Evolutionary conservation across 768 basidiomycete genomes (phyloP), one percentile per base, ranked within the genome.

Genomic region (Neoboletus subvelutipes): DNA sequence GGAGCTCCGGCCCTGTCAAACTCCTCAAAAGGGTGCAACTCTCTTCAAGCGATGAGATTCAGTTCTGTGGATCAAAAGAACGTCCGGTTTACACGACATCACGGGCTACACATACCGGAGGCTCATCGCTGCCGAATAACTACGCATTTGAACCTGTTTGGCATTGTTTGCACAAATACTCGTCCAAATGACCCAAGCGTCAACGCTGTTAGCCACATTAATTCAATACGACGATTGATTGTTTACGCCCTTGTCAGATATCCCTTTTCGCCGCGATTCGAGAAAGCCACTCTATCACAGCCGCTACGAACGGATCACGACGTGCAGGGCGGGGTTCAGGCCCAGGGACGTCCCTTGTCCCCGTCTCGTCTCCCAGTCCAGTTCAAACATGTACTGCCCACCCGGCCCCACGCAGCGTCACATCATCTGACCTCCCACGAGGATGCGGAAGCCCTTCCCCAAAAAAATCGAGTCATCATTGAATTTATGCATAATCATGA

Each of bases 381-480:
- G 41, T 17, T 29, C 45, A 34, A 54, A 39, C 45, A 31, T 37
- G 49, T 43, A 4, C 37, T 26, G 17, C n/a, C 36, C 24, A 43
- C 42, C 13, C 22, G 20, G 22, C 20, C 22, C 3, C 46, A 39
- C 20, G 51, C 28, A 31, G 46, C n/a, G 31, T 22, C n/a, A n/a
- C n/a, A 13, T 34, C 58, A 52, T 31, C 59, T 57, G 63, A 62
- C 50, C n/a, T 43, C 29, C 51, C 61, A 64, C 52, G 61, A 53
- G 62, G 62, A 41, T 22, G 20, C 24, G 10, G 24, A 8, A 39
- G 15, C 4, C 39, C 28, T 18, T 22, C 11, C 20, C n/a, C n/a
- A 13, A 26, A 41, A 40, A 17, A 26, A 20, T 11, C 13, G 17
- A 31, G 4, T 5, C 24, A 17, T 12, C 13, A 20, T 17, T 29